Conservation (phyloP, 2,329 filamentous ascomycete species). For the Saccharata proteae region DNA sequence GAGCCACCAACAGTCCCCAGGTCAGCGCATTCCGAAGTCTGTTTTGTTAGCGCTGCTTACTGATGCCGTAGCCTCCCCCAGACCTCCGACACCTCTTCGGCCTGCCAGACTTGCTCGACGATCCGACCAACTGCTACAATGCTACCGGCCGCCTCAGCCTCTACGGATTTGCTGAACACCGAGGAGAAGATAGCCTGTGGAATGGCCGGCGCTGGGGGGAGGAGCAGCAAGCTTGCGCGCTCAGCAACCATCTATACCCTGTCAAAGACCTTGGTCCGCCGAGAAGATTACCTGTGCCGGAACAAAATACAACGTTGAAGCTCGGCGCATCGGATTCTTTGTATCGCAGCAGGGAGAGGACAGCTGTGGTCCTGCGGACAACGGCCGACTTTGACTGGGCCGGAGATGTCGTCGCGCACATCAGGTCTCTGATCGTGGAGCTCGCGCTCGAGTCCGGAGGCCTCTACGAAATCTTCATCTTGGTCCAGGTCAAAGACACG, state of each 20-base stretch:
- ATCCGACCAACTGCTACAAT: slow-evolving; percentile 6
- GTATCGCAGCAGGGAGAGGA: slow-evolving; percentile 13
- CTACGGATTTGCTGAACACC: slow-evolving; percentile 6
- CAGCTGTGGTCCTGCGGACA: slow-evolving; percentile 33
- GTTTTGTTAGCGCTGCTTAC: not conserved
- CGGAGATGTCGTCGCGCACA: slow-evolving; percentile 32
- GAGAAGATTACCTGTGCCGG: slow-evolving; percentile 4
- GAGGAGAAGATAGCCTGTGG: slow-evolving; percentile 1
- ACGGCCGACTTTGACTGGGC: slow-evolving; percentile 36
- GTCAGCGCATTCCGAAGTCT: slow-evolving; percentile 1
- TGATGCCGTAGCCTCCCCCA: not conserved
- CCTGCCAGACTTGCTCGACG: slow-evolving; percentile 5
- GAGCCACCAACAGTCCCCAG: slow-evolving; percentile 1
- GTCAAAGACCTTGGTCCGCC: not conserved
- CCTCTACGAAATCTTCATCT: slow-evolving; percentile 36
- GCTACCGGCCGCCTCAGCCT: slow-evolving; percentile 2
- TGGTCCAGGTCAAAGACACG: slow-evolving; percentile 40
- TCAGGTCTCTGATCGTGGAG: slow-evolving; percentile 35
- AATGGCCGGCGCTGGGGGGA: slow-evolving; percentile 47
- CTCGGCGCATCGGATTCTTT: too few relatives aligned
- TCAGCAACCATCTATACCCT: slow-evolving; percentile 41
- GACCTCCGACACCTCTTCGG: slow-evolving; percentile 7
- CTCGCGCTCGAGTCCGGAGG: slow-evolving; percentile 33
- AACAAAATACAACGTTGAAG: not conserved
- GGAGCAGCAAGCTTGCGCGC: slow-evolving; percentile 55